Base-by-base conservation (phyloP, 2,329 filamentous ascomycete species). In the Microcera coccophila region DNA sequence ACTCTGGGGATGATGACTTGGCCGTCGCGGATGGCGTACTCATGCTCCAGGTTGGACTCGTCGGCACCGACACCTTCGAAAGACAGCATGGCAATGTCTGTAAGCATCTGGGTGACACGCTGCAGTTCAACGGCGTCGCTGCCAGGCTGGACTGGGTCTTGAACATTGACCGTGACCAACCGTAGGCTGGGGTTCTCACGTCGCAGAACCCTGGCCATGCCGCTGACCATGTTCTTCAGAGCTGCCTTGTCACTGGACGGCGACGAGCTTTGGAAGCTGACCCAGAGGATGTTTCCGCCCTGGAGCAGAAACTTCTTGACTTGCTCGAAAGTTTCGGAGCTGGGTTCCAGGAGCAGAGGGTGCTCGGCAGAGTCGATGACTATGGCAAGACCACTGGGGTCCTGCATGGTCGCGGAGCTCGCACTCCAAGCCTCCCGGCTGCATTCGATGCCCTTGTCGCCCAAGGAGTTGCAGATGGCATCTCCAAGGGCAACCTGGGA, bases 171-270 rank as follows among this genome's bases (percentile, higher is more conserved):
- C 4, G 48, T 55, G 32, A 57, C 31, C 16, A 57, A 42, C 16
- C 43, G 32, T 32, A 55, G 44, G 9, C 38, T 40, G 2, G 39
- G 22, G 32, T 48, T 57, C 37, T 57, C 53, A 33, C 52, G 44
- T 17, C 53, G 42, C 7, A 53, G 35, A 7, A 55, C 53, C n/a
- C 54, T 42, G 5, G 52, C 40, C 4, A 55, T 42, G 4, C 51
- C 53, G 20, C 16, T 52, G 20, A 55, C 33, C 46, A 56, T 50
- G 11, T 46, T 46, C 33, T 52, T 56, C 24, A 28, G 24, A 22
- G 18, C 15, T 3, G 44, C 38, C 10, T 44, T 49, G 14, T 42
- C 29, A 4, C 40, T 29, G 29, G 41, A 24, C 2, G 36, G 14
- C 3, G 35, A 28, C 14, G 31, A 39, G 21, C 21, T 21, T 40